Evolutionary conservation across 2,329 filamentous ascomycete species (phyloP).

Genomic region (Epichloe festucae): DNA sequence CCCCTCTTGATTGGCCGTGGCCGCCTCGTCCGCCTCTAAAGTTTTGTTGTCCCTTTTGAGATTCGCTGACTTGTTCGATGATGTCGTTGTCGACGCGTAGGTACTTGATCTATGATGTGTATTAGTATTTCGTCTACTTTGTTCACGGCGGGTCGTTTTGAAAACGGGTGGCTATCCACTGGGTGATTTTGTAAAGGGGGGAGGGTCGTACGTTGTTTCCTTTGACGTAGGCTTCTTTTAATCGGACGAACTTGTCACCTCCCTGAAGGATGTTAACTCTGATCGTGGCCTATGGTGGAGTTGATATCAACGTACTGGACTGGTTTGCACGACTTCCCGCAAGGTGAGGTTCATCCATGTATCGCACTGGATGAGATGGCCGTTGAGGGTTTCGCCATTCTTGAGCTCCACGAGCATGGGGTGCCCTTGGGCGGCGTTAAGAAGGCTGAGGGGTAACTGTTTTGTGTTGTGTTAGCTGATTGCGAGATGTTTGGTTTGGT

Average conservation of each 20-base stretch:
- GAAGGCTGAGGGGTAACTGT: slow-evolving; percentile 63
- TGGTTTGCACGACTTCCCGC: slow-evolving; percentile 95
- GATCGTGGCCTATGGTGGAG: too few species aligned
- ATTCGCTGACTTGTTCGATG: slow-evolving; percentile 84
- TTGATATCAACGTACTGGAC: slow-evolving; percentile 42
- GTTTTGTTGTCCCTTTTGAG: slow-evolving; percentile 60
- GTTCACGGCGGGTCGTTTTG: neutral
- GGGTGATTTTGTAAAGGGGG: neutral
- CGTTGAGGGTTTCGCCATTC: slow-evolving; percentile 94
- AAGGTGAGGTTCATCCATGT: slow-evolving; percentile 99
- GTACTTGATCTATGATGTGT: slow-evolving; percentile 72
- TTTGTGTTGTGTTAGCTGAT: neutral
- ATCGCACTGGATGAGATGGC: slow-evolving; percentile 90
- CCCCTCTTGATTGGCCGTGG: slow-evolving; percentile 43
- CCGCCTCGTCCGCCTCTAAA: slow-evolving; percentile 55
- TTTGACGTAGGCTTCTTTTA: slow-evolving; percentile 91
- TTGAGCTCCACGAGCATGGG: slow-evolving; percentile 97
- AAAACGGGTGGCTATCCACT: neutral
- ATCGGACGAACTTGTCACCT: slow-evolving; percentile 81
- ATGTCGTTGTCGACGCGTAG: slow-evolving; percentile 93
- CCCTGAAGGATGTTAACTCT: slow-evolving; percentile 37
- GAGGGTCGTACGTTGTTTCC: slow-evolving; percentile 68
- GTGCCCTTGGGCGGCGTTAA: slow-evolving; percentile 93
- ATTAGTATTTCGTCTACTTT: neutral
- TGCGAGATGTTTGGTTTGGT: neutral